Percentiles rank a stretch among this genome's conserved stretches.
These are phyloP conservation scores for Trichomonascaceae sp. DNA, from an alignment of 1,139 yeast genomes.

Conservation along the genomic window DNA sequence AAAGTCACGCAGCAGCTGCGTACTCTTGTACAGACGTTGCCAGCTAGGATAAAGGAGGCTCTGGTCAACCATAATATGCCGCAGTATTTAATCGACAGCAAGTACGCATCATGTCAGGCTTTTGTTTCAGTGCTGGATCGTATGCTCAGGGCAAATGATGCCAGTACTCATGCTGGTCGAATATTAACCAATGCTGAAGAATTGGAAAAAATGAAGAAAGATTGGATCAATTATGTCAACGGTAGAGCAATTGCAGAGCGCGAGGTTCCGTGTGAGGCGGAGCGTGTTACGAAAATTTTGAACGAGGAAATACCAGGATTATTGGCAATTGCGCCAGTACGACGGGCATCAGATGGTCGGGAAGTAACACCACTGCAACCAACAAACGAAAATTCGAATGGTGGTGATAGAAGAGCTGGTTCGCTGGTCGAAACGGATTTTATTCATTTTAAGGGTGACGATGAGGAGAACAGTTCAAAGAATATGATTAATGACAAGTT, in stretches of 20 bases:
- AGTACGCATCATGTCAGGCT: conserved; percentile 49
- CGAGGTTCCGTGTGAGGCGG: conserved; percentile 50
- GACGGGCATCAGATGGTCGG: background rate
- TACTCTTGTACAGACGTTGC: conserved; percentile 28
- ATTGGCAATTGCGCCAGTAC: conserved; percentile 21
- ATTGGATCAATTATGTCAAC: conserved; percentile 53
- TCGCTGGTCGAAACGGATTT: conserved; percentile 2
- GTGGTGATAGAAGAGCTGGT: background rate
- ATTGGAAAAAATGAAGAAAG: conserved; percentile 48
- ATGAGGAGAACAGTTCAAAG: background rate
- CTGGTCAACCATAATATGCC: conserved; percentile 43
- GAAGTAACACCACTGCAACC: background rate
- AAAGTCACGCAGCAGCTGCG: conserved; percentile 41
- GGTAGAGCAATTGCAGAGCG: conserved; percentile 45
- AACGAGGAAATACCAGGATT: conserved; percentile 41
- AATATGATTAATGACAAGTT: background rate
- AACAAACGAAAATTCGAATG: background rate
- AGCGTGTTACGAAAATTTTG: conserved; percentile 38
- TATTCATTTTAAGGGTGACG: conserved; percentile 6
- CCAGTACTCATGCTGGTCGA: conserved; percentile 51
- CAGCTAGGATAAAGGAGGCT: conserved; percentile 22
- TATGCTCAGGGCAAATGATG: conserved; percentile 52
- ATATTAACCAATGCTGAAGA: conserved; percentile 45
- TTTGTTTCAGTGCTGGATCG: conserved; percentile 56
- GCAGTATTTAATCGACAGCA: conserved; percentile 43